Base-by-base conservation (phyloP, 164 flowering plant species). In the Malania oleifera region DNA sequence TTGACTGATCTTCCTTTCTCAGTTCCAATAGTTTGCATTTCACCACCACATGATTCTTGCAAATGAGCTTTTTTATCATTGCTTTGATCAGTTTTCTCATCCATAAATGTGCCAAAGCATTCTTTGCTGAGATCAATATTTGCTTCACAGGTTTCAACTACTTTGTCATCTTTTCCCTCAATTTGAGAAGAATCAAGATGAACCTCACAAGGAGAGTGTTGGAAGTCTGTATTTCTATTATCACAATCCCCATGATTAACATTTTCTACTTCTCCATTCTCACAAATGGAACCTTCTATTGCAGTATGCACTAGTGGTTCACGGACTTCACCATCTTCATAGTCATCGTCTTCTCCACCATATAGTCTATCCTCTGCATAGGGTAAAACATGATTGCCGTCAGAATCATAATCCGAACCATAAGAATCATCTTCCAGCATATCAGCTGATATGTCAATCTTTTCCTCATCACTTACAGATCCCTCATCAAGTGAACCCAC, bases 261-360 rank as follows among this genome's bases (percentile, higher is more conserved):
- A 26, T 47, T 45, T 46, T 57, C 68, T 25, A 31, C 41, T 49
- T 62, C 66, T 26, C 29, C 29, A 38, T 55, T 59, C 22, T 61
- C 69, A 56, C 14, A 39, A 6, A 7, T 46, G 11, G 52, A 43
- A 26, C 26, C 74, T 57, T 67, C 75, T 8, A 19, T 53, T 23
- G 40, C 61, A 56, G 47, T 22, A 29, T 40, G 52, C 50, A 27
- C 59, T 13, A 56, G 29, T 37, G 75, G 61, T 60, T 81, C 84
- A 44, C 82, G 70, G 17, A 81, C 77, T 70, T 85, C 87, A 48
- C 91, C 87, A 73, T 85, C 87, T 72, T 82, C 91, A 66, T 67
- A 77, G 15, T 80, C 85, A 51, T 82, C 79, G 39, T 76, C 82
- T 28, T 59, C 80, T 57, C 49, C 40, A 38, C 37, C 41, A 45